Conservation (phyloP, 305 asterid species). For the Galium porrigens region DNA sequence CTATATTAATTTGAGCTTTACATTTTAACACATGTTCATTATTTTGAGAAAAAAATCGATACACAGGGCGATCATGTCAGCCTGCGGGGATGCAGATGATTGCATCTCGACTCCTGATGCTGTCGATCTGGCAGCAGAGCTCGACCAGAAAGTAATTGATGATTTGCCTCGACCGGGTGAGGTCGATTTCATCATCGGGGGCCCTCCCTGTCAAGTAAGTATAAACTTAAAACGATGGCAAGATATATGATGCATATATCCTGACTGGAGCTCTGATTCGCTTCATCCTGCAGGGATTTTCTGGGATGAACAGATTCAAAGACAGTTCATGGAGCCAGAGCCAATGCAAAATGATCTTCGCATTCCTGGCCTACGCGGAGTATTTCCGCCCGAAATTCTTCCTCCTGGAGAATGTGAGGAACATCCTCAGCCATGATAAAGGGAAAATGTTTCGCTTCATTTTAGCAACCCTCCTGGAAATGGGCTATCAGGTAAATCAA, state of each 20-base stretch:
- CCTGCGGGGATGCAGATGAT: constrained; percentile 16
- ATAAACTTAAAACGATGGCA: not conserved
- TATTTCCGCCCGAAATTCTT: constrained; percentile 18
- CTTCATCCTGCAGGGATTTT: constrained; percentile 18
- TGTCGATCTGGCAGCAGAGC: constrained; percentile 12
- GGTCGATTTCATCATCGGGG: constrained; percentile 22
- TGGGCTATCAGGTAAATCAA: constrained; percentile 20
- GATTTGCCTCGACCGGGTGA: constrained; percentile 19
- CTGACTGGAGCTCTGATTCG: not conserved
- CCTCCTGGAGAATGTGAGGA: constrained; percentile 22
- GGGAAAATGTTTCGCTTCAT: constrained; percentile 20
- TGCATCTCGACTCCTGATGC: constrained; percentile 18
- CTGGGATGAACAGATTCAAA: constrained; percentile 19
- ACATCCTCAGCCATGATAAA: constrained; percentile 11
- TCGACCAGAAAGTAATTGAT: constrained; percentile 10
- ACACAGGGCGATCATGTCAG: constrained; percentile 19
- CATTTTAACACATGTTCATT: not conserved
- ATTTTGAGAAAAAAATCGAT: not conserved
- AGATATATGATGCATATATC: not conserved
- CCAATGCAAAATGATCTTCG: constrained; percentile 18
- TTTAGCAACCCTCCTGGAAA: constrained; percentile 18
- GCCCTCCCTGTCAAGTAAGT: constrained; percentile 24
- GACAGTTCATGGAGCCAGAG: constrained; percentile 16
- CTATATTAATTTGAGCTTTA: not conserved
- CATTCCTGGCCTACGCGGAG: constrained; percentile 18